Evolutionary conservation across 495 filamentous ascomycete genomes (phyloP).

Genomic region (Tuber umbilicatum): DNA sequence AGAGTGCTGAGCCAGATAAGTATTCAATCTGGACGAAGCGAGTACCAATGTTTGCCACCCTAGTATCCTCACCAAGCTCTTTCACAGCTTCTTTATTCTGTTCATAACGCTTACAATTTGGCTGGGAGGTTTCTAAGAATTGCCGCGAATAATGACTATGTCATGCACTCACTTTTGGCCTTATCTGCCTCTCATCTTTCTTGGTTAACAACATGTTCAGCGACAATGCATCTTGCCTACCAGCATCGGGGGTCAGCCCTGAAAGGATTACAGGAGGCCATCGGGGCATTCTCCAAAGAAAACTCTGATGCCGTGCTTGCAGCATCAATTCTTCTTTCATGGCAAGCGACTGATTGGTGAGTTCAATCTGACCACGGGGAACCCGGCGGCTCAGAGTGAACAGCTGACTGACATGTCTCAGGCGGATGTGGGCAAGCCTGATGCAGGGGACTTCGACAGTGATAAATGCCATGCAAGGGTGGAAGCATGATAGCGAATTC

Average conservation of each 20-base stretch:
- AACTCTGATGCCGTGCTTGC: slow-evolving; percentile 90
- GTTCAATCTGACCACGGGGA: slow-evolving; percentile 42
- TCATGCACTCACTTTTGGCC: slow-evolving; percentile 85
- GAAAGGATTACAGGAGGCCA: slow-evolving; percentile 79
- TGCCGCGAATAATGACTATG: slow-evolving; percentile 71
- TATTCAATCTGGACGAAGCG: slow-evolving; percentile 88
- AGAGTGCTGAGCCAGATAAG: slow-evolving; percentile 64
- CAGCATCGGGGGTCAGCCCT: slow-evolving; percentile 79
- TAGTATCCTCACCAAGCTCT: slow-evolving; percentile 9
- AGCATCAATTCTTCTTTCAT: slow-evolving; percentile 84
- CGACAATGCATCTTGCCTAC: slow-evolving; percentile 76
- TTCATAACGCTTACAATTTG: slow-evolving; percentile 26
- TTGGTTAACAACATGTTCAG: slow-evolving; percentile 72
- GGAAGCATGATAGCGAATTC: slow-evolving; percentile 84
- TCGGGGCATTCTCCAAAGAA: slow-evolving; percentile 72
- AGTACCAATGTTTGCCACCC: slow-evolving; percentile 66
- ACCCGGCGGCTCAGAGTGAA: slow-evolving; percentile 18
- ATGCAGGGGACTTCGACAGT: slow-evolving; percentile 89
- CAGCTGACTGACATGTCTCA: slow-evolving; percentile 46
- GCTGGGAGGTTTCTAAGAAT: slow-evolving; percentile 70
- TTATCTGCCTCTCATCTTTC: slow-evolving; percentile 88
- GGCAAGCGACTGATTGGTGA: slow-evolving; percentile 96
- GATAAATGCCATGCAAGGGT: slow-evolving; percentile 82
- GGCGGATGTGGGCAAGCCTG: slow-evolving; percentile 83
- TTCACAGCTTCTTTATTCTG: slow-evolving; percentile 42